Percentiles rank a stretch among this genome's conserved stretches.
phyloP scores from a whole-genome alignment of 306 rosid genomes.

The Albizia julibrissin region DNA sequence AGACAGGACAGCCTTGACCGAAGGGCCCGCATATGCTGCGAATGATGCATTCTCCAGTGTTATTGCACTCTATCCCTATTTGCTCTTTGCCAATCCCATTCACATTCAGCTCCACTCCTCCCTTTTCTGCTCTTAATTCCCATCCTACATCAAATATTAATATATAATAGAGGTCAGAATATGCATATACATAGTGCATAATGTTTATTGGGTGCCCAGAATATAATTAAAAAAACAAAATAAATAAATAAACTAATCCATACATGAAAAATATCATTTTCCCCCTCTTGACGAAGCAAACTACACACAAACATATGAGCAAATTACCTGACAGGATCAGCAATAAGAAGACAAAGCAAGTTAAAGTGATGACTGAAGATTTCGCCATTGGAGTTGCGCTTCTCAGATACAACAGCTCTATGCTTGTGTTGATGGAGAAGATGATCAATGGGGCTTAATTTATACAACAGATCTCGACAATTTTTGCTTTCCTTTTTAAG shows the following conservation, averaged over 20 bases:
- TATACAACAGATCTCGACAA: neutral
- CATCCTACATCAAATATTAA: neutral
- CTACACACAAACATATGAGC: no score
- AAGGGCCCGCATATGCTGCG: neutral
- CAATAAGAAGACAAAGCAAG: neutral
- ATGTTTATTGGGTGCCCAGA: no score
- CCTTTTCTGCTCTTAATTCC: neutral
- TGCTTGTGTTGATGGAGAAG: neutral
- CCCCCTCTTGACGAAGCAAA: neutral
- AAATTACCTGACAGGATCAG: neutral
- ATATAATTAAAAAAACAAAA: no score
- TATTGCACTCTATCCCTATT: neutral
- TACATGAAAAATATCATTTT: no score
- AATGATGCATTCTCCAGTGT: neutral
- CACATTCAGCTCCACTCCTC: neutral
- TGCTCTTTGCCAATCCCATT: neutral
- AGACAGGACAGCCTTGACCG: neutral
- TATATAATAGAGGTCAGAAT: no score
- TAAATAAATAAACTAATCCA: neutral
- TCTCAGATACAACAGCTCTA: neutral
- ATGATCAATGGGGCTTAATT: neutral
- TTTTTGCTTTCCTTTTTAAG: no score
- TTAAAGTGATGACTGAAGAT: neutral
- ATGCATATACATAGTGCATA: no score
- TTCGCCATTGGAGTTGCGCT: neutral